These are phyloP conservation scores for Bipolaris bicolor DNA, from an alignment of 2,329 filamentous ascomycete genomes.

Conservation along the genomic window DNA sequence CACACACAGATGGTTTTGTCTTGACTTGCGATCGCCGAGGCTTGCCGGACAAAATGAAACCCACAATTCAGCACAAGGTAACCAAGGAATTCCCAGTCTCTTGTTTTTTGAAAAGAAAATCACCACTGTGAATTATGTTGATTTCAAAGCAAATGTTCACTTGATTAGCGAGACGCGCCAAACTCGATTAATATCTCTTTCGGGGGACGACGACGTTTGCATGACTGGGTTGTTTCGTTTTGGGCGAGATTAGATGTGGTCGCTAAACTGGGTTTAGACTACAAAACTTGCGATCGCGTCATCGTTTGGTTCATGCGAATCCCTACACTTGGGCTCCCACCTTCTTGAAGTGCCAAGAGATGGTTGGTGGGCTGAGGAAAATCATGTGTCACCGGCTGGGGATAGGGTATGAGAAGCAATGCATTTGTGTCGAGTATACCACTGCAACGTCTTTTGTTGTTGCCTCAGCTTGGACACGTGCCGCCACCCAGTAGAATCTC, in stretches of 20 bases:
- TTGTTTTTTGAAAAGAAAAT: neutral
- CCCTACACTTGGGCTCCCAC: neutral
- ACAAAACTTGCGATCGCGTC: constrained; percentile 15
- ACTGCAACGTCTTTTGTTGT: no score
- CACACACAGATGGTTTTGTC: neutral
- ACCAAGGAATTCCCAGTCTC: neutral
- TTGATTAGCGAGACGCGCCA: neutral
- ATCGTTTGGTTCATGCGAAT: neutral
- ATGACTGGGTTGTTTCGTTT: neutral
- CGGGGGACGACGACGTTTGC: neutral
- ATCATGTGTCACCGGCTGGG: no score
- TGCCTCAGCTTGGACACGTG: no score
- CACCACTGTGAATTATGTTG: neutral
- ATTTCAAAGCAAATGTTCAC: neutral
- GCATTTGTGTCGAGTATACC: no score
- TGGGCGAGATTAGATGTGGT: neutral
- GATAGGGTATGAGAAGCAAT: no score
- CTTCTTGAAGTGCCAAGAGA: neutral
- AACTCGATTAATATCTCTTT: neutral
- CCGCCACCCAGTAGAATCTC: no score
- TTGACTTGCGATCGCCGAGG: constrained; percentile 6
- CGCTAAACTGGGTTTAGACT: constrained; percentile 12
- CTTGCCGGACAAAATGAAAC: constrained; percentile 3
- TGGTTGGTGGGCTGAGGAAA: no score
- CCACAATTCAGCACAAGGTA: neutral